Base-by-base conservation (phyloP, 2,329 filamentous ascomycete species). In the Raffaelea ambrosiae region DNA sequence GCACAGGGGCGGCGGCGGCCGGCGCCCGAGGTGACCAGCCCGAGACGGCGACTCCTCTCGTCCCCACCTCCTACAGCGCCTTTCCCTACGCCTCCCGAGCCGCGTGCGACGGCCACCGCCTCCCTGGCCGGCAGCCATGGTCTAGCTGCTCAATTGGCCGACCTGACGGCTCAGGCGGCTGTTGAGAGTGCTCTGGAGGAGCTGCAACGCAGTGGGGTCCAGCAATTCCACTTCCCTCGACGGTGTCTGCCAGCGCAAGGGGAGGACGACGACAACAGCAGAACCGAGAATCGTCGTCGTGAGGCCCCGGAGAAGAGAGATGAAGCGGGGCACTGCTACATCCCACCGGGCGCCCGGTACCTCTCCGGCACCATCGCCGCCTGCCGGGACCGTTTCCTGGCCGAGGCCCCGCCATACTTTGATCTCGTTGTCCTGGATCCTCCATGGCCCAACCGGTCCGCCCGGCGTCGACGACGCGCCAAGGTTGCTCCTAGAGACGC, bases 371-470 rank as follows among this genome's bases (percentile, higher is more conserved):
- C 61, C 53, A 73, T 73, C 53, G 63, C 60, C 52, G 67, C 65
- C 5, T 63, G 64, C 40, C 62, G 69, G 35, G 56, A 60, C 2
- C 52, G 53, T 0, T 74, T 81, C 53, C 54, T 69, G 1, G 54
- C 62, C 14, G 59, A 57, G 3, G 69, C 73, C 2, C 71, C 19
- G 57, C n/a, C 26, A 29, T 36, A 61, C 7, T 89, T 91, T 61
- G 69, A 86, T 53, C 67, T 90, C 40, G 70, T 90, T 35, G 61
- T 89, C 8, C 66, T 90, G 19, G 86, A 91, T 59, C 87, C 87
- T 3, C 86, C 87, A 1, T 91, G 87, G 86, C 85, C 86, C 0
- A 91, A 88, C 59, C 76, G 81, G 41, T 90, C 86, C 5, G 86
- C 79, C 14, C 75, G 76, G 54, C 46, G 53, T 1, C 48, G 53